Conservation (phyloP, 805 yeast genomes). For the Cyberlindnera japonica region DNA sequence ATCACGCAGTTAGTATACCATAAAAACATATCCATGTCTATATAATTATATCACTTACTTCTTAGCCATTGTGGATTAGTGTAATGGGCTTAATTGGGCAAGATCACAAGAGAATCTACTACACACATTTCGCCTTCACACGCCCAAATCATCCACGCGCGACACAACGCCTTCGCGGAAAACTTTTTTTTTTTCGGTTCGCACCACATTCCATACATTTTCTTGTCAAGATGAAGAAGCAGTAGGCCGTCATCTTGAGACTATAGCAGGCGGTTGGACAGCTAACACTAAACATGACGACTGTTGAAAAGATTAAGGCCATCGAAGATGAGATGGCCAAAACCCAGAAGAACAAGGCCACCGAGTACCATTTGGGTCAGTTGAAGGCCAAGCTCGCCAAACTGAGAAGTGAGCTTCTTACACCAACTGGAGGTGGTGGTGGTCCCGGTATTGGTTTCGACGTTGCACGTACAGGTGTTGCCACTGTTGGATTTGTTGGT, state of each 20-base stretch:
- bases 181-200: constrained; percentile 13
- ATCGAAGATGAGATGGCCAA: constrained; percentile 97
- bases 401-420: constrained; percentile 84
- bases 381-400: constrained; percentile 95
- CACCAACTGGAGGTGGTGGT: constrained; percentile 77
- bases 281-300: constrained; percentile 18
- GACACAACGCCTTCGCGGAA: constrained; percentile 1
- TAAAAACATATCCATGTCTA: not conserved
- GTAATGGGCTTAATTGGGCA: not conserved
- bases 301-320: constrained; percentile 39
- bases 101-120: not conserved
- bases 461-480: constrained; percentile 98
- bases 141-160: too few species aligned
- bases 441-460: constrained; percentile 94
- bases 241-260: too few species aligned
- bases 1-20: not conserved
- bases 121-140: not conserved
- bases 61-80: constrained; percentile 14
- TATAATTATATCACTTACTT: constrained; percentile 11
- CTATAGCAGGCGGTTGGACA: too few species aligned
- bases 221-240: not conserved
- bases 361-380: constrained; percentile 96
- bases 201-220: constrained; percentile 4
- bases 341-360: constrained; percentile 97
- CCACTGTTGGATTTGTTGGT: constrained; percentile 96